Evolutionary conservation across 257 asterid genomes (phyloP), one percentile per base, ranked within the genome.

Genomic region (Solanum pennellii): DNA sequence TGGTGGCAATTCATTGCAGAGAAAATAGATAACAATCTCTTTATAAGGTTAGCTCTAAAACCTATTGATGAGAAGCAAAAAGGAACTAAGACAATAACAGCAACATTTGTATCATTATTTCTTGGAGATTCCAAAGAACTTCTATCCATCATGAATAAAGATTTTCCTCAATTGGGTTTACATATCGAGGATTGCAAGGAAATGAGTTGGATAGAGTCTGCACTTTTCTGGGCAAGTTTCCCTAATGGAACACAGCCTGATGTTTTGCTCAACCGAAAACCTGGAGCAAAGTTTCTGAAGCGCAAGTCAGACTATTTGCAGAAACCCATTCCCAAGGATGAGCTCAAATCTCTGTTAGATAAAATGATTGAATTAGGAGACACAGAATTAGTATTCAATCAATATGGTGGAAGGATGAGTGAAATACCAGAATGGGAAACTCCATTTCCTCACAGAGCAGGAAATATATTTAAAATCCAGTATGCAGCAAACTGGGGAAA

Each of bases 391-490:
- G 93, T 86, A 16, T 91, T 93, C 87, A 92, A 93, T n/a, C 76
- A 95, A 1, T 94, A 93, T 66, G 95, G 95, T 15, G 98, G 98
- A 8, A 88, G 88, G 82, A 93, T 92, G 94, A 84, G 83, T 23
- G 92, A 92, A 35, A 91, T 93, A 1, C 68, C 94, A 13, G 94
- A 87, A 41, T 41, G 93, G 1, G 92, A 80, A 21, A 93, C 92
- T 4, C 95, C 96, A 18, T 91, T 93, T 66, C 96, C 96, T 2
- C 96, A 93, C 66, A 89, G 98, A n/a, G 91, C 91, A 27, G 96
- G 98, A 4, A 93, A 91, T 80, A 35, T 93, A 2, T 93, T 69
- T 89, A 92, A 93, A 80, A 91, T 94, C 23, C 93, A 93, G 80
- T 94, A 93, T 12, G 87, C 92, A 0, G 88, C 88, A 0, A 87